A percentile compares a stretch with the other conserved stretches of the same genome.
Evolutionary conservation across 805 yeast species (phyloP).

Genomic region (Saccharomycopsis fibuligera): DNA sequence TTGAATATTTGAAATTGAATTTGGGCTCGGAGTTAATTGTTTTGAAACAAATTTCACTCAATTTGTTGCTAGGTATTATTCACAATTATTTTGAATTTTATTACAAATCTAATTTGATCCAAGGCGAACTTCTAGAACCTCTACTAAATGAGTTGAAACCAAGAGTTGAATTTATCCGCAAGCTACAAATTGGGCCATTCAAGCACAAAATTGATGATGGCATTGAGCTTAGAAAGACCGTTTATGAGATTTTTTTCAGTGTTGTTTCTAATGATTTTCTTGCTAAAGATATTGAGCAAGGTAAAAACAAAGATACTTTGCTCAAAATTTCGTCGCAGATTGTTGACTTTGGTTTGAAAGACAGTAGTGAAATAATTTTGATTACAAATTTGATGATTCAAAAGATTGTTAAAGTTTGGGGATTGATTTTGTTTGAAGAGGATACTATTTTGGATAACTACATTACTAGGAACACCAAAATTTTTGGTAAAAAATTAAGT

Average conservation of each 20-base stretch:
- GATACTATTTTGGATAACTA: slow-evolving; percentile 6
- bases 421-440: slow-evolving; percentile 3
- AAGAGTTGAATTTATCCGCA: slow-evolving; percentile 50
- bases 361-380: slow-evolving; percentile 14
- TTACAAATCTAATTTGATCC: slow-evolving; percentile 23
- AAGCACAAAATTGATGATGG: slow-evolving; percentile 79
- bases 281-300: not conserved
- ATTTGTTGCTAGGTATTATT: slow-evolving; percentile 52
- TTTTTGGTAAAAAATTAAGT: slow-evolving; percentile 14
- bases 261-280: slow-evolving; percentile 2
- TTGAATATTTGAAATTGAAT: slow-evolving; percentile 24
- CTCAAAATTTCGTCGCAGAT: not conserved
- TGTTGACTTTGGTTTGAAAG: slow-evolving; percentile 20
- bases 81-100: slow-evolving; percentile 42
- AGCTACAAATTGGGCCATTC: slow-evolving; percentile 81
- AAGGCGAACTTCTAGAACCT: slow-evolving; percentile 37
- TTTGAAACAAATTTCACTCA: slow-evolving; percentile 54
- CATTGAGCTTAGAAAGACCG: slow-evolving; percentile 60
- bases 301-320: not conserved
- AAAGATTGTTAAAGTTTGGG: slow-evolving; percentile 1
- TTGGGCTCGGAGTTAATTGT: slow-evolving; percentile 36
- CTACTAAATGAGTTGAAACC: slow-evolving; percentile 50
- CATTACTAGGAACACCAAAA: slow-evolving; percentile 8
- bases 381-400: slow-evolving; percentile 12
- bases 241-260: slow-evolving; percentile 56